Percentiles rank a stretch among this genome's conserved stretches.
These are phyloP conservation scores for Dendrostoma leiphaemia DNA, from an alignment of 2,329 filamentous ascomycete species.

Conservation along the genomic window DNA sequence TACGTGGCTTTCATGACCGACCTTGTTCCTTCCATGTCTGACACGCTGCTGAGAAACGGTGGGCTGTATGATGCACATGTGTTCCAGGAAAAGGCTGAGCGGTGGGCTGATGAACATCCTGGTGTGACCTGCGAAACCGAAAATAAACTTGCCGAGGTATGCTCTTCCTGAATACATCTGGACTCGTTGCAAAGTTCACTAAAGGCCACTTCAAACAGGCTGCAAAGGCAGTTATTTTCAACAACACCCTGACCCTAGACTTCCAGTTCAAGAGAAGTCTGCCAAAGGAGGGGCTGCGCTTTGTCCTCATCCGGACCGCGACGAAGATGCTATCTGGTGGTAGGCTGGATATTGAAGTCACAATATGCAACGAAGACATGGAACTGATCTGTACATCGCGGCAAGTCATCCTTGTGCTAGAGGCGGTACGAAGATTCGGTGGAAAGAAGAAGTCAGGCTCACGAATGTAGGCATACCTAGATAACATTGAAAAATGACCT, in stretches of 20 bases:
- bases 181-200: no score
- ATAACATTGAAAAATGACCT: background rate
- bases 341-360: constrained; percentile 24
- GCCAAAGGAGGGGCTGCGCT: constrained; percentile 22
- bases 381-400: constrained; percentile 20
- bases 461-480: background rate
- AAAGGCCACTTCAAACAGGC: background rate
- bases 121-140: constrained; percentile 19
- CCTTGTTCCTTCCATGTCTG: constrained; percentile 26
- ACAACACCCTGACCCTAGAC: constrained; percentile 24
- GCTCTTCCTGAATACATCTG: background rate
- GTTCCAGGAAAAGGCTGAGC: constrained; percentile 6
- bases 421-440: constrained; percentile 22
- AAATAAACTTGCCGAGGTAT: constrained; percentile 22
- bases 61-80: constrained; percentile 25
- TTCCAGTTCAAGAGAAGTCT: constrained; percentile 27
- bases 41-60: constrained; percentile 25
- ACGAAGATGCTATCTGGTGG: constrained; percentile 23
- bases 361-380: constrained; percentile 23
- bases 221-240: constrained; percentile 12
- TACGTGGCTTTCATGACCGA: constrained; percentile 28
- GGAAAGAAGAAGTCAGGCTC: background rate
- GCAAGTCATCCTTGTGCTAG: constrained; percentile 23
- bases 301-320: constrained; percentile 22
- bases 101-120: constrained; percentile 25